phyloP scores from a whole-genome alignment of 1,284 basidiomycete genomes.

The Cryptococcus sp. region DNA sequence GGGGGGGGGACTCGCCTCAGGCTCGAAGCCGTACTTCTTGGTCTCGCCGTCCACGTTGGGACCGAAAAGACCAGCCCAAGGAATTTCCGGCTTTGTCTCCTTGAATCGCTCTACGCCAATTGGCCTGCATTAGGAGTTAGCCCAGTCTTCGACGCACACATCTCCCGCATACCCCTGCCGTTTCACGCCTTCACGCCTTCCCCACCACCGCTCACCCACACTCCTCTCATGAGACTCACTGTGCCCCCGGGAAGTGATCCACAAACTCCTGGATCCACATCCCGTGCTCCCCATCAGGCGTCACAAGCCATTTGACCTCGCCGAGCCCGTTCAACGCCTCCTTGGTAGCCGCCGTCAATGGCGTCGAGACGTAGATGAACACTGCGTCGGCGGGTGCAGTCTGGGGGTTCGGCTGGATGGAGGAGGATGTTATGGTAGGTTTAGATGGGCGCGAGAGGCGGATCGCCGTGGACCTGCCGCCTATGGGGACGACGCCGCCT shows the following conservation, averaged over 20 bases:
- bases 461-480: slow-evolving; percentile 79
- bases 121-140: too few relatives aligned
- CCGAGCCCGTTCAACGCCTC: slow-evolving; percentile 63
- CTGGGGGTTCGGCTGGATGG: slow-evolving; percentile 16
- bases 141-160: neutral
- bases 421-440: slow-evolving; percentile 7
- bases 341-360: slow-evolving; percentile 69
- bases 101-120: slow-evolving; percentile 44
- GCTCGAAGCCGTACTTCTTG: slow-evolving; percentile 71
- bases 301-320: slow-evolving; percentile 63
- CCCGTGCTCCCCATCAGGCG: slow-evolving; percentile 53
- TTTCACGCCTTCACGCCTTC: neutral
- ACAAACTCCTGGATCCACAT: slow-evolving; percentile 50
- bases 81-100: slow-evolving; percentile 50
- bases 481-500: slow-evolving; percentile 66
- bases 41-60: slow-evolving; percentile 36
- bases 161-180: neutral
- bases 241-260: slow-evolving; percentile 70
- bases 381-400: slow-evolving; percentile 56
- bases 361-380: slow-evolving; percentile 83
- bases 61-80: slow-evolving; percentile 50
- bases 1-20: slow-evolving; percentile 66
- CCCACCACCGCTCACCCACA: neutral
- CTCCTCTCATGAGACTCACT: slow-evolving; percentile 44
- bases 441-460: slow-evolving; percentile 56